phyloP scores from a whole-genome alignment of 768 basidiomycete species.

The Tylopilus sp. region DNA sequence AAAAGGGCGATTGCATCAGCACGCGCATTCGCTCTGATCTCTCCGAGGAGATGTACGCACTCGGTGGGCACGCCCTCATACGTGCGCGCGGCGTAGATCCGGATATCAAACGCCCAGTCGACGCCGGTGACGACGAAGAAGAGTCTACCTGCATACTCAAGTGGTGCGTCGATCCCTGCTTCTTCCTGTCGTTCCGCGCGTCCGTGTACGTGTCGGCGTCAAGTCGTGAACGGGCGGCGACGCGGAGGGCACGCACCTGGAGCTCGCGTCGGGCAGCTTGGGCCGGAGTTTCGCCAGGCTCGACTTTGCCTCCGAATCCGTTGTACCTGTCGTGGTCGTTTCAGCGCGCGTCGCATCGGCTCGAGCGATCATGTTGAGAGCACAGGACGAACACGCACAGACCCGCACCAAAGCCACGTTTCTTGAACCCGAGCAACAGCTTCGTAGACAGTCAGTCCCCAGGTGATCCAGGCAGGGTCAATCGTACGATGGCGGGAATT shows the following conservation, averaged over 20 bases:
- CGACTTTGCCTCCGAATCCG: conserved; percentile 89
- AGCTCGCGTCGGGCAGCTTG: conserved; percentile 79
- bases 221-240: no score
- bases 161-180: conserved; percentile 64
- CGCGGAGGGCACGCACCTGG: conserved; percentile 40
- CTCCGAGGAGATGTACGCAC: conserved; percentile 40
- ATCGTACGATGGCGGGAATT: not conserved
- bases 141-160: conserved; percentile 61
- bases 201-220: no score
- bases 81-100: conserved; percentile 63
- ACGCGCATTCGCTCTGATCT: not conserved
- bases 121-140: conserved; percentile 55
- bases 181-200: conserved; percentile 63
- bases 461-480: conserved; percentile 24
- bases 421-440: conserved; percentile 75
- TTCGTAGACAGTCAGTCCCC: conserved; percentile 36
- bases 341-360: no score
- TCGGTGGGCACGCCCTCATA: conserved; percentile 62
- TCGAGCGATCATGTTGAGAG: no score
- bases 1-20: not conserved
- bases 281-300: conserved; percentile 61
- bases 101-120: conserved; percentile 66
- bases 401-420: conserved; percentile 68
- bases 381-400: conserved; percentile 49
- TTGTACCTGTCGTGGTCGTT: conserved; percentile 68